phyloP scores from a whole-genome alignment of 1,284 basidiomycete genomes.

The Singerocomus inundabilis region DNA sequence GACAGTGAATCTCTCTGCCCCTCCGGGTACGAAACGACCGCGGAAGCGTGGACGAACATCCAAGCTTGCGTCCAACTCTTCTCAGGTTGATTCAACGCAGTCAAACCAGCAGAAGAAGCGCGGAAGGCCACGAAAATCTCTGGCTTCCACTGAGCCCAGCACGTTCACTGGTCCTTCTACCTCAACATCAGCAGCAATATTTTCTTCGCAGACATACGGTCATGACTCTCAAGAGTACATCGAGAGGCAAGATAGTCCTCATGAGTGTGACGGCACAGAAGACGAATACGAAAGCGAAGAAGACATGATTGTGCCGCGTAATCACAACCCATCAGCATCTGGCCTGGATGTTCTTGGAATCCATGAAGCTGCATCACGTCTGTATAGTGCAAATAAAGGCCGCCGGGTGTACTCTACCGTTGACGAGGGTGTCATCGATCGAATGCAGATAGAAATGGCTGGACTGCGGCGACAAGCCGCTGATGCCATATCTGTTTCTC shows the following conservation, averaged over 20 bases:
- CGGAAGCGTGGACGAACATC: conserved; percentile 71
- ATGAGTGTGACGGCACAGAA: conserved; percentile 36
- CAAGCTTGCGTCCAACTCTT: conserved; percentile 39
- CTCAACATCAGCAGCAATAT: conserved; percentile 4
- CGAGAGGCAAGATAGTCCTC: conserved; percentile 36
- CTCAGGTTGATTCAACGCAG: conserved; percentile 17
- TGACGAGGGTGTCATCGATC: conserved; percentile 48
- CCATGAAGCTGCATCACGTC: conserved; percentile 28
- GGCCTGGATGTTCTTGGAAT: conserved; percentile 34
- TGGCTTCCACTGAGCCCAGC: conserved; percentile 4
- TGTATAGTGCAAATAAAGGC: conserved; percentile 26
- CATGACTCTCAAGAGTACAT: conserved; percentile 28
- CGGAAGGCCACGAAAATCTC: conserved; percentile 47
- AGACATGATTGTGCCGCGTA: conserved; percentile 48
- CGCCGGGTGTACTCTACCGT: conserved; percentile 21
- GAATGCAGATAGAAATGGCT: conserved; percentile 60
- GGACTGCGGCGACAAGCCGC: conserved; percentile 59
- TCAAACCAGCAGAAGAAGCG: conserved; percentile 38
- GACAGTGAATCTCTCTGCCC: conserved; percentile 77
- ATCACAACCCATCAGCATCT: conserved; percentile 38
- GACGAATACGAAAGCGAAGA: conserved; percentile 65
- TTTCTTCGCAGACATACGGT: conserved; percentile 18
- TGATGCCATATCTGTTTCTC: conserved; percentile 59
- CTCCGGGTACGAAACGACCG: conserved; percentile 78
- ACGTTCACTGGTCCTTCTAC: conserved; percentile 11